Evolutionary conservation across 192 early-diverging fungal species (phyloP), one percentile per base, ranked within the genome.

Genomic region (Coemansia sp.): DNA sequence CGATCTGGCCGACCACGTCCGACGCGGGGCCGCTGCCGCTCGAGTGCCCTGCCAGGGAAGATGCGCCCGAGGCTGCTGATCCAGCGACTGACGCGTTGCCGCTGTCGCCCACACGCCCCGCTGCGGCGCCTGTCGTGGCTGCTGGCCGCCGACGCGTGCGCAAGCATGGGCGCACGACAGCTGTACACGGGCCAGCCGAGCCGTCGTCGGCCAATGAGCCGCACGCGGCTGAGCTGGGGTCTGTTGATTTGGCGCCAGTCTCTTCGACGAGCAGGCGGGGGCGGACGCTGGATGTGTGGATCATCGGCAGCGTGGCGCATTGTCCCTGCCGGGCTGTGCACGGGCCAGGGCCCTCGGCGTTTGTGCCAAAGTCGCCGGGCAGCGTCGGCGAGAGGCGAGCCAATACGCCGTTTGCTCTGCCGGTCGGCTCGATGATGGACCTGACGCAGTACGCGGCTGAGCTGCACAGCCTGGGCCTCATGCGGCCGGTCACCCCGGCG

Each of bases 311-410:
- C 65, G 81, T 78, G 1, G 81, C 81, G 22, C 81, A 78, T 62
- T 83, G 81, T 34, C 81, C 81, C 1, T 83, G 81, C 24, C 75
- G 81, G 44, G 4, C 61, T 11, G 71, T 78, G 34, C 81, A 83
- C 47, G 81, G 81, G 5, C 64, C 72, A 0, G 81, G 81, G 0
- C 81, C 81, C 3, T 83, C 81, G 47, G 66, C 81, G n/a, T 83
- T 83, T 78, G 81, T 78, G 29, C 33, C 73, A n/a, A 71, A 66
- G 16, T 55, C 76, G 8, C 43, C 10, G 20, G 44, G 55, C 34
- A 22, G 43, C 29, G 20, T 10, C 55, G 43, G n/a, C 24, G 27
- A 39, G 10, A 41, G 46, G 29, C 31, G 55, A 18, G 27, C 50
- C 29, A 16, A 13, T 15, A 36, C 31, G 55, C 65, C 20, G 18